Base-by-base conservation (phyloP, 2,329 filamentous ascomycete species). In the Paecilomyces dactylethromorphus region DNA sequence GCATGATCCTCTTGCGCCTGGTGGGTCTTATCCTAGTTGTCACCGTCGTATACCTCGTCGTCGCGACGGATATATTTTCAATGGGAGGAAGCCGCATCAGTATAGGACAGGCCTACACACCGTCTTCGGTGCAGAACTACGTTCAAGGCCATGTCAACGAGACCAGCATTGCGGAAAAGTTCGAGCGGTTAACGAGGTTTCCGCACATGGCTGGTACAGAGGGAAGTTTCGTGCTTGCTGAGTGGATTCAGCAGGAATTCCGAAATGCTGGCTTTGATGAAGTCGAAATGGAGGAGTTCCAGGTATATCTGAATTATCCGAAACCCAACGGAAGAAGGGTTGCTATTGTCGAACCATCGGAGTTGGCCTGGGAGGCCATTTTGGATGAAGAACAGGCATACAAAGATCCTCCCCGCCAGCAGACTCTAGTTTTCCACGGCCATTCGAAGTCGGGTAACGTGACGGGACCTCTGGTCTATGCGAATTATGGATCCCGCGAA, bases 181-280 rank as follows among this genome's bases (percentile, higher is more conserved):
- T 96, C 60, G 79, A 84, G 67, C 89, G 92, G 69, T 86, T 93
- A 62, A 93, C 91, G 3, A 84, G 84, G 58, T 96, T 90, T 71
- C 90, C 94, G 62, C 94, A 97, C 74, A 82, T 97, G 62, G 94
- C 91, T 1, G 94, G 94, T n/a, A 96, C 92, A 2, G 88, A 96
- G 76, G 94, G 94, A 54, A 93, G 95, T 76, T 92, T 88, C 67
- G 90, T 88, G 53, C 81, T 96, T 57, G 93, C 91, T 7, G 84
- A 91, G 77, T 95, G 92, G 79, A 85, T 97, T 57, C 84, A 92
- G 73, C 86, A 86, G 67, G 84, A 88, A 72, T 96, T 97, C 74
- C 77, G 79, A 64, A 82, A 82, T 55, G 87, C 87, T 53, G 84
- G 85, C 3, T 81, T 99, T 69, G 92, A 96, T 66, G 81, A 88